Evolutionary conservation across 306 rosid species (phyloP), one percentile per base, ranked within the genome.

Genomic region (Lathyrus sativus): DNA sequence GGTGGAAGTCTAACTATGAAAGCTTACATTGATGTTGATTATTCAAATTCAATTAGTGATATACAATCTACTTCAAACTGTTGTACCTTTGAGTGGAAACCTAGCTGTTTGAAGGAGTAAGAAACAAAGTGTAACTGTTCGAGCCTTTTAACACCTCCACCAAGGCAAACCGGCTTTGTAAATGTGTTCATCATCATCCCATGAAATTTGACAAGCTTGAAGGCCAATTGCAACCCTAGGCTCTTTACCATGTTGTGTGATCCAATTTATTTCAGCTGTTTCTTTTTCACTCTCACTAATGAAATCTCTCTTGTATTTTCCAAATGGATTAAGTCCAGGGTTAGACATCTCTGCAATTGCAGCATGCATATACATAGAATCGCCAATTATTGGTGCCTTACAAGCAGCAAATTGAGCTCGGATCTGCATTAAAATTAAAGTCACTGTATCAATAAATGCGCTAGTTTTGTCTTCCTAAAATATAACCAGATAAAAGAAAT

Each of bases 301-400:
- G 72, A 79, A 81, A 48, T 78, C 81, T 78, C 82, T 86, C 72
- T 84, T 82, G 74, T 65, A 77, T 77, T 83, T 88, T 49, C 96
- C 96, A 85, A 80, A 90, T 45, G 96, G 98, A 72, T 86, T 90
- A 55, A 79, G 68, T 70, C 88, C 93, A 46, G 95, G 96, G 62
- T 70, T 84, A 22, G 29, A 77, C 74, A 76, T 88, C 82, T 93
- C 95, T n/a, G 87, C 95, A 61, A 90, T 70, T 69, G 96, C 80
- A 74, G 90, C 97, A 11, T 90, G 85, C 97, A 88, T 84, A 84
- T 90, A 93, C 89, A 85, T 86, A 46, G 96, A 86, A 85, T 93
- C 98, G 33, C 98, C 98, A 42, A 93, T 80, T 80, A 93, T 41
- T 3, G 97, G 98, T 54, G 98, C 96, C 65, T 87, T 88, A 18